Percentiles rank a stretch among this genome's conserved stretches.
Conservation (phyloP, 176 grass and related monocot species). For the Oryza rufipogon region DNA sequence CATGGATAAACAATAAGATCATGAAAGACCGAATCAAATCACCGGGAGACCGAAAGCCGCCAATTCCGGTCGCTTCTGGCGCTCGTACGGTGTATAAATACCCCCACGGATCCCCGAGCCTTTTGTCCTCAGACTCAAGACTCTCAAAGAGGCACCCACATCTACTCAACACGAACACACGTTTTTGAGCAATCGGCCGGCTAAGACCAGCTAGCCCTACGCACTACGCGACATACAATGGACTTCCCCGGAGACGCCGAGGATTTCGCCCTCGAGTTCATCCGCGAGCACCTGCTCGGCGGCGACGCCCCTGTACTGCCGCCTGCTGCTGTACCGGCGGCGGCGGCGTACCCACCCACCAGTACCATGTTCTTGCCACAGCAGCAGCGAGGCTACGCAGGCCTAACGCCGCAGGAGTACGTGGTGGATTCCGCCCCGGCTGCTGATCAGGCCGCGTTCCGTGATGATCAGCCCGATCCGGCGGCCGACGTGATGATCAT, state of each 20-base stretch:
- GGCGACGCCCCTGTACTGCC: not conserved
- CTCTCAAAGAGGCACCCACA: too few species aligned
- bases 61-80: too few species aligned
- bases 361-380: slow-evolving; percentile 25
- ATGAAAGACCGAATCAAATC: not conserved
- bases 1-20: not conserved
- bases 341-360: slow-evolving; percentile 12
- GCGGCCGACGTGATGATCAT: slow-evolving; percentile 35
- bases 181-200: not conserved
- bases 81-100: not conserved
- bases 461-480: slow-evolving; percentile 24
- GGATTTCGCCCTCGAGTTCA: slow-evolving; percentile 47
- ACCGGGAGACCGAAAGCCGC: not conserved
- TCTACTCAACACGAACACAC: not conserved
- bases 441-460: not conserved
- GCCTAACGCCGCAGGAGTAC: not conserved
- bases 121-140: not conserved
- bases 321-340: not conserved
- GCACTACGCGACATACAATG: slow-evolving; percentile 20
- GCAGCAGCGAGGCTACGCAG: slow-evolving; percentile 18
- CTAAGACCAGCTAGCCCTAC: not conserved
- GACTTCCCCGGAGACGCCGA: slow-evolving; percentile 47
- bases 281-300: slow-evolving; percentile 59
- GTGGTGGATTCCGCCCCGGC: not conserved
- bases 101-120: not conserved